A percentile compares a stretch with the other conserved stretches of the same genome.
These are phyloP conservation scores for Suillus hirtellus DNA, from an alignment of 768 basidiomycete species.

Conservation along the genomic window DNA sequence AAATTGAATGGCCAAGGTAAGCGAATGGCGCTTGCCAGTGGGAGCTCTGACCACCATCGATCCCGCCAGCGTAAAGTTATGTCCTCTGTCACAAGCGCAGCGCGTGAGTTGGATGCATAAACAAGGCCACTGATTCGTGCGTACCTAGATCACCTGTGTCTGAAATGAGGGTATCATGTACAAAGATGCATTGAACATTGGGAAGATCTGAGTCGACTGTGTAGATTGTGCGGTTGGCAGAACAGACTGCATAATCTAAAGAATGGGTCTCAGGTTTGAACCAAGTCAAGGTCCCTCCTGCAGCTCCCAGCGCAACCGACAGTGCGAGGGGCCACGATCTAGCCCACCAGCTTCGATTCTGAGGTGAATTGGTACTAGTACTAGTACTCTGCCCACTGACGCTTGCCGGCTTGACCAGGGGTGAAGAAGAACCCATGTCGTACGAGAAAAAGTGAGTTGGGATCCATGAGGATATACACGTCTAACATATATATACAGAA, in stretches of 20 bases:
- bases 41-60: conserved; percentile 1
- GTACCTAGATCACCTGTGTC: conserved; percentile 52
- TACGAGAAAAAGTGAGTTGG: neutral
- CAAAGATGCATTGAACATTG: conserved; percentile 60
- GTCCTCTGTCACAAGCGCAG: conserved; percentile 22
- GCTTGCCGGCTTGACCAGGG: neutral
- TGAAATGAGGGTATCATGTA: conserved; percentile 47
- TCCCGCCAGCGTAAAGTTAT: conserved; percentile 27
- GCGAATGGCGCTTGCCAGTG: conserved; percentile 13
- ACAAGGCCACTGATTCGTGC: conserved; percentile 15
- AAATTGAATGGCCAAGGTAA: conserved; percentile 27
- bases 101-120: conserved; percentile 10
- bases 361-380: neutral
- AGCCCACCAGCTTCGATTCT: neutral
- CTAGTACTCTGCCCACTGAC: conserved; percentile 5
- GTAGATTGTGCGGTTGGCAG: conserved; percentile 54
- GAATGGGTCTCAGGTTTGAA: conserved; percentile 1
- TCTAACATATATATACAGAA: too few relatives aligned
- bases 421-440: neutral
- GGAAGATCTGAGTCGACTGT: conserved; percentile 61
- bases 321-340: neutral
- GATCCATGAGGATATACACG: neutral
- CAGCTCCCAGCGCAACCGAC: neutral
- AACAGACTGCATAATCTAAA: conserved; percentile 58
- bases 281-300: neutral